A percentile compares a stretch with the other conserved stretches of the same genome.
Evolutionary conservation across 129 eudicot genomes (phyloP).

Genomic region (Centaurea solstitialis): DNA sequence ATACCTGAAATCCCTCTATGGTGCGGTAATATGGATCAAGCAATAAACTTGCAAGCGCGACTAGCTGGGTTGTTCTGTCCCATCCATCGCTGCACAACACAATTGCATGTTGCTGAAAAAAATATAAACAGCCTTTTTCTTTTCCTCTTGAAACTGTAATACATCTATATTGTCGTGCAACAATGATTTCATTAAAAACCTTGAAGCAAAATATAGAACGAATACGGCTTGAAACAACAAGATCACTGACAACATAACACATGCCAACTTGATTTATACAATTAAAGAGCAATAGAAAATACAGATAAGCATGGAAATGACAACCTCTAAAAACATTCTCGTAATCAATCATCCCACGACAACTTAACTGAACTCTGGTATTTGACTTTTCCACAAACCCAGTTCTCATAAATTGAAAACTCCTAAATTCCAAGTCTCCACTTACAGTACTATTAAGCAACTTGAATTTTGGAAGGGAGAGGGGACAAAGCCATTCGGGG

Average conservation of each 20-base stretch:
- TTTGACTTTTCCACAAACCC: neutral
- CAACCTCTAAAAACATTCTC: neutral
- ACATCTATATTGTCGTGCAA: neutral
- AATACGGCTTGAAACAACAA: slow-evolving; percentile 1
- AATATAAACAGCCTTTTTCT: neutral
- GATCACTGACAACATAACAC: slow-evolving; percentile 7
- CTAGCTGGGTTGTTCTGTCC: slow-evolving; percentile 96
- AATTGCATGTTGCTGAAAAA: neutral
- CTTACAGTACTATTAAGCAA: neutral
- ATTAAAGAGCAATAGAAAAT: neutral
- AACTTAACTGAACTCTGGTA: neutral
- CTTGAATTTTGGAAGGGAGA: neutral
- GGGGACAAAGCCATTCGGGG: neutral
- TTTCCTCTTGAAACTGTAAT: neutral
- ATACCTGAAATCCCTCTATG: slow-evolving; percentile 93
- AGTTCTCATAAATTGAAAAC: neutral
- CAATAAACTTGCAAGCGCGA: slow-evolving; percentile 87
- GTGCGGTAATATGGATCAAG: slow-evolving; percentile 99
- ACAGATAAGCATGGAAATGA: neutral
- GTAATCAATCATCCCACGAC: neutral
- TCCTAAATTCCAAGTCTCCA: neutral
- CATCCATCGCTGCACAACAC: slow-evolving; percentile 87
- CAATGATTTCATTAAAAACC: neutral
- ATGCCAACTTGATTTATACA: neutral
- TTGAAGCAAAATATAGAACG: slow-evolving; percentile 4